These are phyloP conservation scores for Patellifolia procumbens DNA, from an alignment of 179 eudicot genomes.

Conservation along the genomic window DNA sequence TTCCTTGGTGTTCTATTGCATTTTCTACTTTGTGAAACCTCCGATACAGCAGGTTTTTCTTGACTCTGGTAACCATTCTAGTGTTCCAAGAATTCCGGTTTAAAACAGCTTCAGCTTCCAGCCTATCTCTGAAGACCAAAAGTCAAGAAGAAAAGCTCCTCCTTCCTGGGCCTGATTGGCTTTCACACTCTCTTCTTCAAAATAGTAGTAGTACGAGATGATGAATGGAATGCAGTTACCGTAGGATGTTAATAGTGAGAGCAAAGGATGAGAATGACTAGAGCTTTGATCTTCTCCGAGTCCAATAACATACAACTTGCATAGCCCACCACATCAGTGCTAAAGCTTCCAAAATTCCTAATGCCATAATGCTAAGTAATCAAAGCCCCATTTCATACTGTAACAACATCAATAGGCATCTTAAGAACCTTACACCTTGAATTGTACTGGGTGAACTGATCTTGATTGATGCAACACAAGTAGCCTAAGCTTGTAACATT, in stretches of 20 bases:
- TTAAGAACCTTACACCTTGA: too few species aligned
- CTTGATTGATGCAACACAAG: not conserved
- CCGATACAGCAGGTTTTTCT: too few species aligned
- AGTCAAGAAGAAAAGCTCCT: not conserved
- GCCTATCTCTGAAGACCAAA: not conserved
- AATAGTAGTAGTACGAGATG: not conserved
- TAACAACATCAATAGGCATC: too few species aligned
- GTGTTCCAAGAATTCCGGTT: not conserved
- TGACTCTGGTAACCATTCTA: not conserved
- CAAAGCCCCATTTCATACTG: too few species aligned
- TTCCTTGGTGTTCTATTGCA: too few species aligned
- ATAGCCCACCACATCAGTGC: not conserved
- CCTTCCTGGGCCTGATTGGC: not conserved
- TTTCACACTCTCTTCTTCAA: not conserved
- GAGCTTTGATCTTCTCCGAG: not conserved
- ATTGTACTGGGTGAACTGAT: not conserved
- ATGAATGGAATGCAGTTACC: not conserved
- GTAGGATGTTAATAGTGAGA: not conserved
- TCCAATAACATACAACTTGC: too few species aligned
- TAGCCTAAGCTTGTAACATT: not conserved
- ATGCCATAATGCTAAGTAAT: too few species aligned
- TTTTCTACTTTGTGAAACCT: too few species aligned
- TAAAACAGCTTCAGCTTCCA: not conserved
- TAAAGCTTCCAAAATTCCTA: too few species aligned
- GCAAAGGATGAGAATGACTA: not conserved